A percentile compares a stretch with the other conserved stretches of the same genome.
These are phyloP conservation scores for Anethum foeniculum DNA, from an alignment of 140 eudicot species.

Conservation along the genomic window DNA sequence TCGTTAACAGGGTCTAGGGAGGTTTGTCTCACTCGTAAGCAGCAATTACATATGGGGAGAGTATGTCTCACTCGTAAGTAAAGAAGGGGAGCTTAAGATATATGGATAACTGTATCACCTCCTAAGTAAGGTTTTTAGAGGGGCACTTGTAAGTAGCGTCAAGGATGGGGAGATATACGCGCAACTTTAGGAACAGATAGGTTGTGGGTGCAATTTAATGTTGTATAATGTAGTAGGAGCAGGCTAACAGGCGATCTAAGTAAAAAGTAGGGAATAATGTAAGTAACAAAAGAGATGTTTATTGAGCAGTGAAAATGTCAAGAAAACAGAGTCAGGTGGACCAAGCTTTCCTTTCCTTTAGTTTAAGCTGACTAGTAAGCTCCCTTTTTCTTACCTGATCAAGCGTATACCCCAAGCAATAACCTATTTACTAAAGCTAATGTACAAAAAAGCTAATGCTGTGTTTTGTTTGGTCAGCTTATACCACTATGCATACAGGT, in stretches of 20 bases:
- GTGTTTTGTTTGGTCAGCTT: conserved; percentile 9
- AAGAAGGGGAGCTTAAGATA: too few relatives aligned
- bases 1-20: background rate
- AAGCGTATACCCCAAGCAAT: conserved; percentile 13
- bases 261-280: background rate
- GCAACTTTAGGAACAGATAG: background rate
- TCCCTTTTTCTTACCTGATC: conserved; percentile 6
- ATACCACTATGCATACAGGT: background rate
- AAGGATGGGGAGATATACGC: background rate
- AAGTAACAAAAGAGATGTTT: background rate
- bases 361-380: conserved; percentile 8
- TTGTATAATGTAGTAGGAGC: background rate
- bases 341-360: background rate
- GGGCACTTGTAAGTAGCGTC: background rate
- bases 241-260: background rate
- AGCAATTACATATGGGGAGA: background rate
- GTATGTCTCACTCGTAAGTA: background rate
- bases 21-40: background rate
- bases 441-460: conserved; percentile 10
- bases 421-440: background rate
- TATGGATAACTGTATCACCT: too few relatives aligned
- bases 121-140: background rate
- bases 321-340: conserved; percentile 7
- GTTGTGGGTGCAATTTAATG: background rate
- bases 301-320: background rate